These are phyloP conservation scores for Coemansia sp. DNA, from an alignment of 192 early-diverging fungal genomes.

Conservation along the genomic window DNA sequence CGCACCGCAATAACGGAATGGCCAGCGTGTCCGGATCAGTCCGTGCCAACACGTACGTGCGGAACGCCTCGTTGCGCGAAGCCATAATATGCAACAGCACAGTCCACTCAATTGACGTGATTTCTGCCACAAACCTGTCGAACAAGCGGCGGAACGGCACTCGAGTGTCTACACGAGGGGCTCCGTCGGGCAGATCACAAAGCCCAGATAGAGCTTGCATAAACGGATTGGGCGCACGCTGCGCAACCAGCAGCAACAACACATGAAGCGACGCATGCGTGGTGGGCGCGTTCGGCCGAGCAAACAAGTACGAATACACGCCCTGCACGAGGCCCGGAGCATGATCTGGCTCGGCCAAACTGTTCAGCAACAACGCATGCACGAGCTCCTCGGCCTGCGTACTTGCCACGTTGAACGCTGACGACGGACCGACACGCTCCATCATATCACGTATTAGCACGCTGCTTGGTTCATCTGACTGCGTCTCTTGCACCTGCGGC, in stretches of 20 bases:
- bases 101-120: conserved; percentile 31
- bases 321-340: conserved; percentile 39
- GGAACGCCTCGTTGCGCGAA: conserved; percentile 36
- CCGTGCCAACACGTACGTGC: conserved; percentile 42
- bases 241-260: conserved; percentile 32
- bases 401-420: conserved; percentile 34
- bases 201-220: conserved; percentile 22
- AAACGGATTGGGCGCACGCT: conserved; percentile 24
- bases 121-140: conserved; percentile 21
- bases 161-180: conserved; percentile 2
- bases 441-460: conserved; percentile 28
- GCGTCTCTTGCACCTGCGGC: conserved; percentile 17
- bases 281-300: conserved; percentile 17
- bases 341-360: conserved; percentile 18
- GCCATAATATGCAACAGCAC: conserved; percentile 33
- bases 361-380: conserved; percentile 24
- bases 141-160: conserved; percentile 46
- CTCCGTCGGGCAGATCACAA: conserved; percentile 19
- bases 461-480: background rate
- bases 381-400: conserved; percentile 30
- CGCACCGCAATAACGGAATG: conserved; percentile 32
- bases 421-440: conserved; percentile 28
- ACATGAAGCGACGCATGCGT: conserved; percentile 35
- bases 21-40: conserved; percentile 47
- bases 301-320: conserved; percentile 50